Percentiles rank a stretch among this genome's conserved stretches.
Conservation (phyloP, 352 stramenopile genomes). For the Phytopythium kandeliae region DNA sequence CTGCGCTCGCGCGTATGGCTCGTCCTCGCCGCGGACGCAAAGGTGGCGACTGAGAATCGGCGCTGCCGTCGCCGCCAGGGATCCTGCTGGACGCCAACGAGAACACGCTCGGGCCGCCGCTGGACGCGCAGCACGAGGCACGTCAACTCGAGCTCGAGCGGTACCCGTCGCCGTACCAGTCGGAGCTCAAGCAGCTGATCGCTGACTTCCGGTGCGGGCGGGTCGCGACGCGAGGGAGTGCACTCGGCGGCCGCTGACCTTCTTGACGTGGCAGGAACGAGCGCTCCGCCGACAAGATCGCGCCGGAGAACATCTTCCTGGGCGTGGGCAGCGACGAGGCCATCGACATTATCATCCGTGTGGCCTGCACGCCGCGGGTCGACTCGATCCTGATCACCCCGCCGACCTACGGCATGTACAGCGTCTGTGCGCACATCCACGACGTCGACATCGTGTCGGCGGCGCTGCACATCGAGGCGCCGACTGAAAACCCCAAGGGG, state of each 20-base stretch:
- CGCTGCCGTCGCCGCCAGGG: conserved; percentile 43
- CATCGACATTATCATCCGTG: conserved; percentile 97
- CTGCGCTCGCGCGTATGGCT: no score
- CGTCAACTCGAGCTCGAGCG: conserved; percentile 86
- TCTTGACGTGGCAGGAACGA: conserved; percentile 31
- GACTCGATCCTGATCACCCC: conserved; percentile 96
- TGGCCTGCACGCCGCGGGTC: conserved; percentile 92
- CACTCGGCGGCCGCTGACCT: no score
- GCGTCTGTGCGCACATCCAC: conserved; percentile 98
- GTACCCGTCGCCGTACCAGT: conserved; percentile 95
- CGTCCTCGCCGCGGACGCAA: no score
- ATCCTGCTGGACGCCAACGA: conserved; percentile 98
- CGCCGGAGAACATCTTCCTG: conserved; percentile 94
- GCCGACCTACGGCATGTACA: conserved; percentile 99
- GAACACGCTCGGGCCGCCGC: conserved; percentile 93
- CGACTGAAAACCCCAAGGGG: conserved; percentile 51
- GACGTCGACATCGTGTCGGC: conserved; percentile 93
- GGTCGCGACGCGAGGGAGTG: neutral
- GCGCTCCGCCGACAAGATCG: conserved; percentile 48
- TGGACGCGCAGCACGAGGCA: conserved; percentile 67
- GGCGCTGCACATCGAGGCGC: conserved; percentile 80
- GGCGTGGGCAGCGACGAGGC: conserved; percentile 98
- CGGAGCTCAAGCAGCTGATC: conserved; percentile 89
- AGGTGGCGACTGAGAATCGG: no score
- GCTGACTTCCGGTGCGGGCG: conserved; percentile 59